A percentile compares a stretch with the other conserved stretches of the same genome.
These are phyloP conservation scores for Podochytrium sp. DNA, from an alignment of 192 early-diverging fungal genomes.

Conservation along the genomic window DNA sequence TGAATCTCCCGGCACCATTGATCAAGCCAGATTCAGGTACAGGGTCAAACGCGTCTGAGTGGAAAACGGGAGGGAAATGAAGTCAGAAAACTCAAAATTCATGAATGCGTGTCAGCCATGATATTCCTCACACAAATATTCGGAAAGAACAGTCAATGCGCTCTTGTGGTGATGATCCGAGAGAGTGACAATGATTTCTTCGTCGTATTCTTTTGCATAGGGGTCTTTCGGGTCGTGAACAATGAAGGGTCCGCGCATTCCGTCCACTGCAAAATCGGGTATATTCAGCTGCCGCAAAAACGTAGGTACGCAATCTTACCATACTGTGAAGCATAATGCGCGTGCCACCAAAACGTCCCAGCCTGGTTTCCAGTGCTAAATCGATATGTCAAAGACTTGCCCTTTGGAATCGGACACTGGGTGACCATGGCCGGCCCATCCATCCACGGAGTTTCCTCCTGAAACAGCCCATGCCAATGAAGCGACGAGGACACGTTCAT, in stretches of 20 bases:
- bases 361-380: background rate
- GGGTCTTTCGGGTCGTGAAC: conserved; percentile 60
- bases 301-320: conserved; percentile 49
- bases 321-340: conserved; percentile 2
- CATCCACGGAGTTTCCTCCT: conserved; percentile 69
- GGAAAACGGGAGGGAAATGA: conserved; percentile 34
- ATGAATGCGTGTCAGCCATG: background rate
- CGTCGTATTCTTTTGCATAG: conserved; percentile 51
- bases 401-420: conserved; percentile 61
- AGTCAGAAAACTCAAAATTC: background rate
- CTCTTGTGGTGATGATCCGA: conserved; percentile 63
- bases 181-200: conserved; percentile 56
- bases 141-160: conserved; percentile 56
- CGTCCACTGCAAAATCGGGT: conserved; percentile 32
- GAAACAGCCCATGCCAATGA: conserved; percentile 74
- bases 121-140: conserved; percentile 42
- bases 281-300: conserved; percentile 32
- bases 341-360: conserved; percentile 6
- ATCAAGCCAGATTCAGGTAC: conserved; percentile 72
- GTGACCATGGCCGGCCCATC: conserved; percentile 62
- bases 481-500: conserved; percentile 39
- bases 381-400: conserved; percentile 33
- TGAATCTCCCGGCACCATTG: conserved; percentile 25
- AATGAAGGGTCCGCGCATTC: conserved; percentile 38
- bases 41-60: conserved; percentile 54